These are phyloP conservation scores for Cupressus sempervirens DNA, from an alignment of 75 land plant genomes.

Conservation along the genomic window DNA sequence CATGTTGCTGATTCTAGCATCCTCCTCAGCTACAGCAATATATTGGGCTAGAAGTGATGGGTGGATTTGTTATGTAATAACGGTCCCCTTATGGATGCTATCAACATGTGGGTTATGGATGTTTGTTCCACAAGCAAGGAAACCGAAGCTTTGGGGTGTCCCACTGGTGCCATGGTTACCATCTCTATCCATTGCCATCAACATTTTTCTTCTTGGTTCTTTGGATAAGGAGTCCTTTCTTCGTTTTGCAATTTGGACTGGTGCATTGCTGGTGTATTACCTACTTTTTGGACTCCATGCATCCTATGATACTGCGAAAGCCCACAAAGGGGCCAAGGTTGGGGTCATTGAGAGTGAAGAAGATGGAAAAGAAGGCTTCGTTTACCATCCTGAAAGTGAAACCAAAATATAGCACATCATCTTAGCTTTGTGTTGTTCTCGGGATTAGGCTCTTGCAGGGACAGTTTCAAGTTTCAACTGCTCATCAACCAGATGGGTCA, in stretches of 20 bases:
- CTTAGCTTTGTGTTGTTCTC: neutral
- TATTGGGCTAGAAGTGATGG: slow-evolving; percentile 57
- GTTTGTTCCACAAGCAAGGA: slow-evolving; percentile 47
- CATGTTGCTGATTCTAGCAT: slow-evolving; percentile 34
- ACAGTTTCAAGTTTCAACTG: neutral
- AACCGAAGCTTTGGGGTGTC: slow-evolving; percentile 63
- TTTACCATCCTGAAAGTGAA: too few species aligned
- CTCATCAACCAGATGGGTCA: neutral
- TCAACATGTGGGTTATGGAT: slow-evolving; percentile 40
- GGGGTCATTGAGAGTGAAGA: slow-evolving; percentile 8
- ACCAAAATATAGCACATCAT: neutral
- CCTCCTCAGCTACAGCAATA: slow-evolving; percentile 53
- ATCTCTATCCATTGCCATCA: slow-evolving; percentile 64
- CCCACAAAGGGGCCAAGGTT: slow-evolving; percentile 13
- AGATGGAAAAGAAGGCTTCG: neutral
- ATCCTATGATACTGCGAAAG: slow-evolving; percentile 68
- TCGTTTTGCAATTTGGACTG: slow-evolving; percentile 70
- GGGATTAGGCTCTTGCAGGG: neutral
- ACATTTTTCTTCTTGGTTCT: slow-evolving; percentile 79
- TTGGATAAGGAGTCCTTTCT: slow-evolving; percentile 60
- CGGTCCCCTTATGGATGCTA: slow-evolving; percentile 52
- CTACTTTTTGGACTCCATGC: slow-evolving; percentile 78
- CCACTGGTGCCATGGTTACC: slow-evolving; percentile 90
- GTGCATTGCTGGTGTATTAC: slow-evolving; percentile 50
- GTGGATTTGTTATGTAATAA: slow-evolving; percentile 48